Base-by-base conservation (phyloP, 768 basidiomycete species). In the Pleurotus pulmonarius region DNA sequence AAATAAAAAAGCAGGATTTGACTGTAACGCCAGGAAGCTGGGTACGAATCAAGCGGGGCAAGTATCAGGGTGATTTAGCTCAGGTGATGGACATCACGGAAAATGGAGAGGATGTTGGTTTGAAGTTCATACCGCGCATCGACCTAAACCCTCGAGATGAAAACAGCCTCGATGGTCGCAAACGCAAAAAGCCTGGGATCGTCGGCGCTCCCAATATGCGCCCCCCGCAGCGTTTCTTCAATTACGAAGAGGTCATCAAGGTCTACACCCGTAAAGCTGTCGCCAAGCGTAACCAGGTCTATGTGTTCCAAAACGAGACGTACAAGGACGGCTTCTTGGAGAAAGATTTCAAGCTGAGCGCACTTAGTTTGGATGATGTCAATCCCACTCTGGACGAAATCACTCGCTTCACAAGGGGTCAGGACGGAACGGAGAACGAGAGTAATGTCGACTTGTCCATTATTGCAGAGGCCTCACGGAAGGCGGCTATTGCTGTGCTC, bases 321-420 rank as follows among this genome's bases (percentile, higher is more conserved):
- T 98, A 90, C 76, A 88, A 86, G 63, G 90, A 97, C 56, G 97
- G 97, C 1, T 96, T 96, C 70, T 83, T 96, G 64, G 92, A 97
- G 74, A 98, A 98, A 73, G 96, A 98, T 69, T 87, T 96, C 79
- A 90, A 90, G 64, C 67, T 94, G 48, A 85, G 80, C 46, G 86
- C 83, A 1, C 73, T 97, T 40, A 83, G 85, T 51, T 71, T 87
- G 51, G 97, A 99, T 60, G 88, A 94, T 64, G 89, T 99, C 38
- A 90, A 93, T 59, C 97, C 97, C 1, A 97, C 94, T 4, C 76
- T 99, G 56, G 97, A 98, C 66, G 97, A 99, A 70, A 94, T 99
- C 69, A 92, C 94, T 0, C 85, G 86, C 56, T 99, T 98, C 72
- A 83, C 87, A 5, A 79, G 86, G 45, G 83, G 85, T 37, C 85